A percentile compares a stretch with the other conserved stretches of the same genome.
These are phyloP conservation scores for Wickerhamomyces kurtzmanii DNA, from an alignment of 805 yeast species.

Conservation along the genomic window DNA sequence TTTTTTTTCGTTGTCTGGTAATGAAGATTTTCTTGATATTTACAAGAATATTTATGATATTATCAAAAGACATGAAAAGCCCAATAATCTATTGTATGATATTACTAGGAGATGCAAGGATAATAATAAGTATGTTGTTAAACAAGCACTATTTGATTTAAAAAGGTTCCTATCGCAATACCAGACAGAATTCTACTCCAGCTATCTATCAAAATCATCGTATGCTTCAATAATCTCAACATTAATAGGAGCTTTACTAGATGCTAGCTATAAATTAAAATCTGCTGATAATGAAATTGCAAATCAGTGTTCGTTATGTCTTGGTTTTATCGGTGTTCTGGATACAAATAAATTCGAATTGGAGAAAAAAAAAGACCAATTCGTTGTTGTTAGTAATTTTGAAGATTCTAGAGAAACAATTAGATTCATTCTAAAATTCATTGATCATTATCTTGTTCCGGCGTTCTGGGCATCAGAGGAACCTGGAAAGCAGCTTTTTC, in stretches of 20 bases:
- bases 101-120: constrained; percentile 46
- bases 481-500: constrained; percentile 72
- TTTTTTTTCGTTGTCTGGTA: constrained; percentile 41
- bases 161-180: constrained; percentile 39
- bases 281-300: constrained; percentile 38
- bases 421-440: constrained; percentile 51
- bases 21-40: constrained; percentile 24
- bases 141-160: constrained; percentile 62
- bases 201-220: constrained; percentile 25
- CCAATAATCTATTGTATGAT: constrained; percentile 32
- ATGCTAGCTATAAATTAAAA: constrained; percentile 47
- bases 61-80: constrained; percentile 22
- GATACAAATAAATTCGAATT: constrained; percentile 51
- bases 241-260: constrained; percentile 42
- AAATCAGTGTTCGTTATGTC: constrained; percentile 51
- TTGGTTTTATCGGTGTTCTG: constrained; percentile 70
- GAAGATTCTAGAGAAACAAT: constrained; percentile 51
- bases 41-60: constrained; percentile 17
- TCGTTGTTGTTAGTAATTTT: constrained; percentile 52
- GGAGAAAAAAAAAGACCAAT: constrained; percentile 26
- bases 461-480: constrained; percentile 86
- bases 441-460: constrained; percentile 66
- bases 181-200: constrained; percentile 38
- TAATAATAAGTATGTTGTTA: constrained; percentile 61
- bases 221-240: constrained; percentile 26